Evolutionary conservation across 2,329 filamentous ascomycete genomes (phyloP).

Genomic region (Whalleya microplaca): DNA sequence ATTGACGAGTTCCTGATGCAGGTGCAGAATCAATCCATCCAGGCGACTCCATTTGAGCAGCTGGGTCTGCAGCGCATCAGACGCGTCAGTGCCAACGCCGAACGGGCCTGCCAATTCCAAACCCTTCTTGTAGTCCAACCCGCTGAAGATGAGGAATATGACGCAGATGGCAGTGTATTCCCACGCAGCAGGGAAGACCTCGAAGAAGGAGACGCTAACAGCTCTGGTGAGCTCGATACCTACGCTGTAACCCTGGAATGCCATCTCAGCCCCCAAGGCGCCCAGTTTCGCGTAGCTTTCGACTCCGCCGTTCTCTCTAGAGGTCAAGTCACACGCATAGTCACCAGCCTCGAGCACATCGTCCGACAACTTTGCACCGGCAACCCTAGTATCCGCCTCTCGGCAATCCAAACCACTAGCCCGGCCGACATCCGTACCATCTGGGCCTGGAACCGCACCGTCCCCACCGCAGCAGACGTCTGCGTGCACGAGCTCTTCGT

Average conservation of each 20-base stretch:
- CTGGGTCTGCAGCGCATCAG: constrained; percentile 48
- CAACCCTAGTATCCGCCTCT: too few relatives aligned
- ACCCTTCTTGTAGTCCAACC: constrained; percentile 45
- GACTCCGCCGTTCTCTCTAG: constrained; percentile 10
- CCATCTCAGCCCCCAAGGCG: constrained; percentile 37
- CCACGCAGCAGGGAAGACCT: constrained; percentile 24
- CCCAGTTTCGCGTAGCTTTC: constrained; percentile 8
- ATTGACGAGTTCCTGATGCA: constrained; percentile 46
- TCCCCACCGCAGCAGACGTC: too few relatives aligned
- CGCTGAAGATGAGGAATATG: too few relatives aligned
- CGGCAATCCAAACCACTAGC: too few relatives aligned
- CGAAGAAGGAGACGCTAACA: too few relatives aligned
- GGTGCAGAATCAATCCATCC: constrained; percentile 50
- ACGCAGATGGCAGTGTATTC: background rate
- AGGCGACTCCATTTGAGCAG: constrained; percentile 56
- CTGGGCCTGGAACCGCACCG: too few relatives aligned
- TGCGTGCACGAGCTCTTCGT: too few relatives aligned
- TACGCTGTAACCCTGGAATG: constrained; percentile 56
- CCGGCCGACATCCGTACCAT: too few relatives aligned
- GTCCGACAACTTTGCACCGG: constrained; percentile 7
- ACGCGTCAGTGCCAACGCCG: constrained; percentile 42
- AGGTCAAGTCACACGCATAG: constrained; percentile 4
- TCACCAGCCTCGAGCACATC: constrained; percentile 12
- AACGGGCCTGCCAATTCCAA: constrained; percentile 45
- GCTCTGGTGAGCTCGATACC: constrained; percentile 13